Percentiles rank a stretch among this genome's conserved stretches.
phyloP scores from a whole-genome alignment of 1,284 basidiomycete species.

The Phaffia rhodozyma region DNA sequence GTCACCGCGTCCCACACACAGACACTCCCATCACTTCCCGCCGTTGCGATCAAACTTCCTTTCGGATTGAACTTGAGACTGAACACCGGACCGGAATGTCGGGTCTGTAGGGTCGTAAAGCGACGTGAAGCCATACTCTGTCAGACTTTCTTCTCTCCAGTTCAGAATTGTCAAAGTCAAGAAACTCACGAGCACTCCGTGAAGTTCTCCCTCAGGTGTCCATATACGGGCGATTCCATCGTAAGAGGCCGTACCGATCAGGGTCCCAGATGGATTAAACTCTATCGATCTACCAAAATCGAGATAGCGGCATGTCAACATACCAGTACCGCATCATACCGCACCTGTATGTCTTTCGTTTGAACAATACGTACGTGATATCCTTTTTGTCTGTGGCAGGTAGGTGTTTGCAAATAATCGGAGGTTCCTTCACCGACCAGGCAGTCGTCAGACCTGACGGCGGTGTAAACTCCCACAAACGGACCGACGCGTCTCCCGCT shows the following conservation, averaged over 20 bases:
- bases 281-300: constrained; percentile 5
- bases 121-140: too few relatives aligned
- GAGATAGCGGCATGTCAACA: background rate
- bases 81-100: constrained; percentile 17
- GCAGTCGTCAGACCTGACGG: background rate
- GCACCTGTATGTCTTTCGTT: too few relatives aligned
- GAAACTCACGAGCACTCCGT: constrained; percentile 13
- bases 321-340: too few relatives aligned
- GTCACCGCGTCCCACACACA: constrained; percentile 18
- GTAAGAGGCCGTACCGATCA: constrained; percentile 12
- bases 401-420: constrained; percentile 8
- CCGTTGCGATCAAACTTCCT: constrained; percentile 13
- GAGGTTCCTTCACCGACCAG: constrained; percentile 10
- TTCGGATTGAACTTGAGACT: constrained; percentile 16
- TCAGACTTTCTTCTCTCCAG: too few relatives aligned
- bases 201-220: constrained; percentile 18
- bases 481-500: constrained; percentile 17
- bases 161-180: background rate
- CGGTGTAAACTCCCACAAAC: constrained; percentile 17
- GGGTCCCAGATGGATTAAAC: constrained; percentile 13
- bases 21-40: constrained; percentile 14
- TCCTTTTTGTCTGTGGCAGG: constrained; percentile 17
- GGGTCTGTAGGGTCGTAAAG: background rate
- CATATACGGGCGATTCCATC: constrained; percentile 17
- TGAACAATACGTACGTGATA: constrained; percentile 1